Conservation (phyloP, 345 rosid genomes). For the Limnanthes douglasii region DNA sequence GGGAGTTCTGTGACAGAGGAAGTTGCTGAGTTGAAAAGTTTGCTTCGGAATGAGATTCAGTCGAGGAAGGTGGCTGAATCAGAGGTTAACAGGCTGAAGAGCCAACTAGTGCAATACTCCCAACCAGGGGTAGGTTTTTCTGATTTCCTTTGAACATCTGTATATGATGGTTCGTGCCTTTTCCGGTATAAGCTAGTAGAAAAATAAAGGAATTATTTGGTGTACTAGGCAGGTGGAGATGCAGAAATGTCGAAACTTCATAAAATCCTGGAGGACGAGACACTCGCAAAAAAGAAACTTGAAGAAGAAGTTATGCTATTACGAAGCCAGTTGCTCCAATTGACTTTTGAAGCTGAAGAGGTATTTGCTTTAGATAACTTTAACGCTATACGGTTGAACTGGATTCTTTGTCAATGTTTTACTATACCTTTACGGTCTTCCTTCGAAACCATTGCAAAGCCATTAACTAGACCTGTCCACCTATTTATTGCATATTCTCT, state of each 20-base stretch:
- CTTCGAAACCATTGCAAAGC: no score
- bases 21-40: slow-evolving; percentile 32
- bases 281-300: slow-evolving; percentile 56
- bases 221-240: slow-evolving; percentile 43
- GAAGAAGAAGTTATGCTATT: slow-evolving; percentile 65
- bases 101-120: slow-evolving; percentile 35
- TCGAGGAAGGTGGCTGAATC: slow-evolving; percentile 75
- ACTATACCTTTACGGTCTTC: no score
- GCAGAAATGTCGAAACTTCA: slow-evolving; percentile 58
- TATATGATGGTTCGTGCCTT: slow-evolving; percentile 1
- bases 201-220: slow-evolving; percentile 11
- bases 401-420: no score
- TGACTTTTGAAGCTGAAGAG: slow-evolving; percentile 93
- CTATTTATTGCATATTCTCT: no score
- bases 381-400: background rate
- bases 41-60: slow-evolving; percentile 52
- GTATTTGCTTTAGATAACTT: slow-evolving; percentile 20
- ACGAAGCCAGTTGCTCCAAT: slow-evolving; percentile 69
- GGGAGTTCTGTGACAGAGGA: slow-evolving; percentile 26
- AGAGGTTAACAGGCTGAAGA: slow-evolving; percentile 52
- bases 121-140: slow-evolving; percentile 45
- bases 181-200: slow-evolving; percentile 3
- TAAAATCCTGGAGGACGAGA: slow-evolving; percentile 72
- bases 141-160: no score
- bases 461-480: no score